Conservation (phyloP, 495 filamentous ascomycete species). For the Penicillium longicatenatum region DNA sequence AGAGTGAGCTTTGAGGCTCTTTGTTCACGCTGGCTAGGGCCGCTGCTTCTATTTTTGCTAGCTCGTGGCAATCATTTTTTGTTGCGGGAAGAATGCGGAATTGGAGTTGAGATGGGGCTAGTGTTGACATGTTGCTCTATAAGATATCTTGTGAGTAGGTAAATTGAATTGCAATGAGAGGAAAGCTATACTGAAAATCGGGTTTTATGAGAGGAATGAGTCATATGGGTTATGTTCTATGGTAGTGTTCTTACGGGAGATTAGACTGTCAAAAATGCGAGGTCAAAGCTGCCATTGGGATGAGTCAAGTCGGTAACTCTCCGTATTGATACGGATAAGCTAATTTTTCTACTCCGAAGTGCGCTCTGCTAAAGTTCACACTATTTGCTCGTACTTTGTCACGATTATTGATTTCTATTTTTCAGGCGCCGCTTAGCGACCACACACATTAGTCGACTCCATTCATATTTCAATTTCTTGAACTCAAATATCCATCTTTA, state of each 20-base stretch:
- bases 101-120: neutral
- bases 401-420: too few species aligned
- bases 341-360: too few species aligned
- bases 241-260: neutral
- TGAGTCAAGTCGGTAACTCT: too few species aligned
- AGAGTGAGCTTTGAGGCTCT: neutral
- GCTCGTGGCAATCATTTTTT: neutral
- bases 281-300: neutral
- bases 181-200: neutral
- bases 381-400: too few species aligned
- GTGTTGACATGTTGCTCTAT: neutral
- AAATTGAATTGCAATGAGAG: neutral
- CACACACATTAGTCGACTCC: too few species aligned
- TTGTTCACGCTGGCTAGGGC: neutral
- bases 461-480: too few species aligned
- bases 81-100: constrained; percentile 3
- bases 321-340: too few species aligned
- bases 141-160: neutral
- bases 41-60: neutral
- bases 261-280: neutral
- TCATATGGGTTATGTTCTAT: neutral
- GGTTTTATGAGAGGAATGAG: neutral
- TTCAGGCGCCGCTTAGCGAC: too few species aligned
- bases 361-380: too few species aligned
- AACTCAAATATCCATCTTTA: neutral